Conservation (phyloP, 2,329 filamentous ascomycete species). For the Diatrype stigma region DNA sequence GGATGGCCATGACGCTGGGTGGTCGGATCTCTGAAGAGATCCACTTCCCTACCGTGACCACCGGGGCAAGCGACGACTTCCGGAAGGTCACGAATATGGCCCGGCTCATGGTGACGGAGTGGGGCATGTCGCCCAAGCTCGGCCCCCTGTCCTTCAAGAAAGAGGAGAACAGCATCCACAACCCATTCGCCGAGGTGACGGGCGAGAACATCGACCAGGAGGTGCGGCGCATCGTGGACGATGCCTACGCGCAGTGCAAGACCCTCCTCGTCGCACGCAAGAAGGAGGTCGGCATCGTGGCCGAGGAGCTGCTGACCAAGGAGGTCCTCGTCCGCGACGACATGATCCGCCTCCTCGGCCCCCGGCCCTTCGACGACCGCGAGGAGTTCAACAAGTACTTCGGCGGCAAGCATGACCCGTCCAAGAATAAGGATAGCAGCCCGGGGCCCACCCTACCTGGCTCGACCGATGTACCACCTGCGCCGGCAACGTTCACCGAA, state of each 20-base stretch:
- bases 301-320: slow-evolving; percentile 88
- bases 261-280: slow-evolving; percentile 82
- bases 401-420: slow-evolving; percentile 44
- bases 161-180: slow-evolving; percentile 76
- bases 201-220: slow-evolving; percentile 89
- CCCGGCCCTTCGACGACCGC: slow-evolving; percentile 76
- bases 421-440: slow-evolving; percentile 49
- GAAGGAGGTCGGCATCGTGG: slow-evolving; percentile 80
- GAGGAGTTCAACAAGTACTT: slow-evolving; percentile 97
- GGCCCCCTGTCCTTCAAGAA: slow-evolving; percentile 90
- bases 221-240: slow-evolving; percentile 85
- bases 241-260: slow-evolving; percentile 88
- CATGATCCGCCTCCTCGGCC: slow-evolving; percentile 82
- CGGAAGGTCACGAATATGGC: slow-evolving; percentile 97
- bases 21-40: slow-evolving; percentile 93
- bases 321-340: slow-evolving; percentile 90
- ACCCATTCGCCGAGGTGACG: slow-evolving; percentile 94
- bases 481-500: slow-evolving; percentile 23
- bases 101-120: slow-evolving; percentile 97
- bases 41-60: slow-evolving; percentile 94
- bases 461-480: slow-evolving; percentile 24
- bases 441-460: slow-evolving; percentile 39
- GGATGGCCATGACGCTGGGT: slow-evolving; percentile 98
- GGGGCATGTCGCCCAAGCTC: slow-evolving; percentile 95
- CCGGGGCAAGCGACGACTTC: slow-evolving; percentile 93